phyloP scores from a whole-genome alignment of 2,329 filamentous ascomycete genomes.

The Neurospora sp. region DNA sequence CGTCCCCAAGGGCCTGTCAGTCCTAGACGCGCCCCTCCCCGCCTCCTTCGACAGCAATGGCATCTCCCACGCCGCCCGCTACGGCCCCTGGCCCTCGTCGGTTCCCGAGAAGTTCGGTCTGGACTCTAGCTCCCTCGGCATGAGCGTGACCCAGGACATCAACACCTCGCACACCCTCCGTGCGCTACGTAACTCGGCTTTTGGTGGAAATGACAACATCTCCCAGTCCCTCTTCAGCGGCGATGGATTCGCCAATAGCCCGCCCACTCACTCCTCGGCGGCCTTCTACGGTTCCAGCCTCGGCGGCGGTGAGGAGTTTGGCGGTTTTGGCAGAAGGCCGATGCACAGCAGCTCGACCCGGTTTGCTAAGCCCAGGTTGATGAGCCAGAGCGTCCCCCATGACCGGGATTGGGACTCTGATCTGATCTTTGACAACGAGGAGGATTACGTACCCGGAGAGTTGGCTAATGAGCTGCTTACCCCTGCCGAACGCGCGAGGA shows the following conservation, averaged over 20 bases:
- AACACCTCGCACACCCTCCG: constrained; percentile 55
- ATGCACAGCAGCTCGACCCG: constrained; percentile 53
- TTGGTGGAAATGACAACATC: constrained; percentile 58
- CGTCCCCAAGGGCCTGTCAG: constrained; percentile 63
- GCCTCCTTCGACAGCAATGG: constrained; percentile 95
- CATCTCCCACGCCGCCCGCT: constrained; percentile 81
- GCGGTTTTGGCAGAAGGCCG: constrained; percentile 53
- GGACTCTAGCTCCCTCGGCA: constrained; percentile 71
- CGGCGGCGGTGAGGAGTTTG: constrained; percentile 42
- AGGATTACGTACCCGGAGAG: constrained; percentile 74
- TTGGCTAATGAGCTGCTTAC: constrained; percentile 54
- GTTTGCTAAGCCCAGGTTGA: constrained; percentile 55
- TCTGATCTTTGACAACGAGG: constrained; percentile 63
- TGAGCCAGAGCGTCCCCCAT: constrained; percentile 60
- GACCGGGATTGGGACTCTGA: constrained; percentile 55
- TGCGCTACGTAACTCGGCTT: constrained; percentile 55
- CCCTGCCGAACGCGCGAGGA: constrained; percentile 54
- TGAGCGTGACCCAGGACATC: constrained; percentile 50
- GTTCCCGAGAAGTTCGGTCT: constrained; percentile 86
- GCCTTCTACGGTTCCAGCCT: constrained; percentile 40
- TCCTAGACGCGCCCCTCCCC: constrained; percentile 83
- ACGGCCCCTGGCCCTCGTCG: constrained; percentile 83
- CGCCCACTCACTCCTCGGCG: constrained; percentile 31
- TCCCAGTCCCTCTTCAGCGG: constrained; percentile 21
- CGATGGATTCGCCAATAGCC: constrained; percentile 34